Conservation (phyloP, 805 yeast species). For the Maudiozyma serrabonitensis region DNA sequence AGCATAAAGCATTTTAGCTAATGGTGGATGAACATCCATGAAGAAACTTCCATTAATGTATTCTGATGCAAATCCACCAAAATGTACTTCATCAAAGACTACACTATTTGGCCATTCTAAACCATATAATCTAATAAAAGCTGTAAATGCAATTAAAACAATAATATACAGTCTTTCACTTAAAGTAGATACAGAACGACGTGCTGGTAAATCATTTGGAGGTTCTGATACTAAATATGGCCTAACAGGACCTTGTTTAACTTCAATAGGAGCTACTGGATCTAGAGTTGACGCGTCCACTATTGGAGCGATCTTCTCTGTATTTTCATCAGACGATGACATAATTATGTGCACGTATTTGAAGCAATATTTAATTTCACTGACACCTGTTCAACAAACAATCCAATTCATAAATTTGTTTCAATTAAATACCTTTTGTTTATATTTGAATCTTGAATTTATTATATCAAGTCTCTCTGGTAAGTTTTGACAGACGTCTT, state of each 20-base stretch:
- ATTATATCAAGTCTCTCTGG: too few species aligned
- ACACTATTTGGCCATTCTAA: slow-evolving; percentile 68
- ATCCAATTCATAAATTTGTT: too few species aligned
- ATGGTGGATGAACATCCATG: slow-evolving; percentile 74
- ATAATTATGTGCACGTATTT: too few species aligned
- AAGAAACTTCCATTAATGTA: slow-evolving; percentile 58
- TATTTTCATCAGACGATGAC: too few species aligned
- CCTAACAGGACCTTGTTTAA: slow-evolving; percentile 44
- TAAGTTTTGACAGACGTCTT: too few species aligned
- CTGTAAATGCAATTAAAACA: slow-evolving; percentile 42
- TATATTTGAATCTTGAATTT: too few species aligned
- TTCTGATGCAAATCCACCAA: slow-evolving; percentile 91
- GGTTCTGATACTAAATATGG: slow-evolving; percentile 47
- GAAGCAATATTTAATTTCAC: too few species aligned
- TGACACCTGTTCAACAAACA: too few species aligned
- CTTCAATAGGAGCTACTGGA: slow-evolving; percentile 37
- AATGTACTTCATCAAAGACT: slow-evolving; percentile 89
- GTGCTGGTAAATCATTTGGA: slow-evolving; percentile 30
- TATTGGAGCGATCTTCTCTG: background rate
- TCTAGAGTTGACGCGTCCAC: slow-evolving; percentile 12
- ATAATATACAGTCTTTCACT: slow-evolving; percentile 36
- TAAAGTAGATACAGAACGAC: slow-evolving; percentile 33
- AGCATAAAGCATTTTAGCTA: slow-evolving; percentile 68
- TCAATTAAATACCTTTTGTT: too few species aligned
- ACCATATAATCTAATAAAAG: slow-evolving; percentile 48